Evolutionary conservation across 208 protist genomes (phyloP), one percentile per base, ranked within the genome.

Genomic region (Leishmania guyanensis): DNA sequence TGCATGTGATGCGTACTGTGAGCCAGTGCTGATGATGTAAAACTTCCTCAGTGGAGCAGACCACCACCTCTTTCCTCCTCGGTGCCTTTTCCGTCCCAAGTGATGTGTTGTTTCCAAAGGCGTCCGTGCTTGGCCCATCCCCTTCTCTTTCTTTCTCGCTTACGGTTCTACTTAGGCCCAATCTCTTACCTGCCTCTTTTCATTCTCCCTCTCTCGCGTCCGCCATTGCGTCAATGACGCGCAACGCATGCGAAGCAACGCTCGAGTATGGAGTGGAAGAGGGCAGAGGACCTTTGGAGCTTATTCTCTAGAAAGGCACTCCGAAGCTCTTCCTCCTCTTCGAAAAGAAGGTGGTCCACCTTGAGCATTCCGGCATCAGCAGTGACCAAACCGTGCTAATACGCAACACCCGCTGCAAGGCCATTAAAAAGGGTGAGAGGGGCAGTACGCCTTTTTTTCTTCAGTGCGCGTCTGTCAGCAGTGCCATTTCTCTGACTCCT

Each of bases 1-100:
- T 72, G 22, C 62, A 3, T 50, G 43, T 72, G 64, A 29, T 73
- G 36, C 20, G 39, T 39, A 22, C 20, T 5, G 69, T 20, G 69
- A 53, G 10, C 62, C 14, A 20, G 62, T 9, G 69, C 1, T 60
- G 48, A 56, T 75, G 71, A 76, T 62, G 72, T 76, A 76, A 50
- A 76, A 43, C 48, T 22, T 58, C 16, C 46, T 3, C 29, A 76
- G 53, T 22, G 46, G 46, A 10, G 20, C 69, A 51, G 69, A 29
- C 48, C 0, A 36, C 69, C 46, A 43, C 46, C 46, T 53, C 22
- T 73, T 29, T 51, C 22, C 8, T 9, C 20, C 39, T 73, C 14
- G 14, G 9, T 68, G 62, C 26, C 62, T 68, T 68, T 29, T 68
- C 62, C 29, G 62, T 68, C 14, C 29, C 29, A 68, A 39, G 29